Evolutionary conservation across 305 asterid species (phyloP), one percentile per base, ranked within the genome.

Genomic region (Fraxinus ornus): DNA sequence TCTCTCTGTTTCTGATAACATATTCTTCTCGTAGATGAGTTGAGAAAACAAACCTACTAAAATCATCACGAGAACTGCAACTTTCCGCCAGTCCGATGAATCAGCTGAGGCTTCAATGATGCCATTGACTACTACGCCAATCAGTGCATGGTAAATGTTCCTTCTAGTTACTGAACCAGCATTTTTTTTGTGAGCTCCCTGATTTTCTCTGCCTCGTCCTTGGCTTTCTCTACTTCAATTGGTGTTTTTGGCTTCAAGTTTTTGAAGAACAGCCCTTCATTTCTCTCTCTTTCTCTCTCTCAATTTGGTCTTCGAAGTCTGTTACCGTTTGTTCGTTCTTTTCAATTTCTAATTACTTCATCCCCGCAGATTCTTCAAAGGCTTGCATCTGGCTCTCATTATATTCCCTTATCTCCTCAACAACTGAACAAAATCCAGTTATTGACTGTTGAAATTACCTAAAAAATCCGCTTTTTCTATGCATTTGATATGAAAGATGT

Each of bases 301-400:
- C 91, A 17, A 91, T 85, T 80, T 89, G 89, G 19, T 76, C 94
- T 90, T 92, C 93, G 3, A 96, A 93, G 21, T 93, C 93, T 0
- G 83, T 85, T 55, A 94, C 78, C 80, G 79, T 84, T 83, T 89
- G 89, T 83, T 96, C 97, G 44, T 76, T 85, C 88, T 91, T 93
- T 77, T 93, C 94, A 17, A 89, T 90, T 88, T 91, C 98, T 82
- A n/a, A 26, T 82, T 88, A 91, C 91, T 91, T 89, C 85, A 88
- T 30, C 33, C 22, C 91, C 80, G 80, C 75, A 24, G 98, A 88
- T 87, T 96, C 98, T 90, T 94, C 97, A 35, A 93, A 94, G 5
- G 92, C 95, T 84, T 94, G 98, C 97, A 96, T 94, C 91, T 19
- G 83, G 87, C 88, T 91, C 83, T 96, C 98, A 84, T 93, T 88